Conservation (phyloP, 2,329 filamentous ascomycete genomes). For the Drechslera avenae region DNA sequence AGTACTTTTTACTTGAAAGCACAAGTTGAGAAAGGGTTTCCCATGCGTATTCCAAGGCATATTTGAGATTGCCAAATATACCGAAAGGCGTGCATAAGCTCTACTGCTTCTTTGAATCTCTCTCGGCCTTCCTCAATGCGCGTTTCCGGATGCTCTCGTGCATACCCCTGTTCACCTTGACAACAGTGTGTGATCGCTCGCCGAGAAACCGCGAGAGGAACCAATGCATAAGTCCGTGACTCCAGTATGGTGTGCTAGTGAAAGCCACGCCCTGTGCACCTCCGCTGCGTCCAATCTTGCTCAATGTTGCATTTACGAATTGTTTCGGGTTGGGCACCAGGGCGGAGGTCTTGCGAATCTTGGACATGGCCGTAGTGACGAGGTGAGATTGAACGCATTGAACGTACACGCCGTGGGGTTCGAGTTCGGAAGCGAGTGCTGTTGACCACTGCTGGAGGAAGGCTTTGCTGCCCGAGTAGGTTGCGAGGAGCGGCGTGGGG, state of each 20-base stretch:
- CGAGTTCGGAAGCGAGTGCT: slow-evolving; percentile 81
- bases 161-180: slow-evolving; percentile 70
- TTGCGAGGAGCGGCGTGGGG: slow-evolving; percentile 89
- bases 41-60: too few relatives aligned
- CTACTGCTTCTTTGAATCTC: slow-evolving; percentile 72
- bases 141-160: slow-evolving; percentile 82
- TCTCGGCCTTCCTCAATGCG: slow-evolving; percentile 81
- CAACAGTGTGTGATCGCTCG: slow-evolving; percentile 61
- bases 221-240: slow-evolving; percentile 87
- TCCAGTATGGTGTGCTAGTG: slow-evolving; percentile 93
- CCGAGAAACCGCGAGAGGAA: slow-evolving; percentile 67
- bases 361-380: slow-evolving; percentile 95
- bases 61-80: too few relatives aligned
- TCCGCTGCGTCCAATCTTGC: slow-evolving; percentile 79
- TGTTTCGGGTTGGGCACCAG: slow-evolving; percentile 79
- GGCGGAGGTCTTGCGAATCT: slow-evolving; percentile 78
- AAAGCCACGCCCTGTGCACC: slow-evolving; percentile 78
- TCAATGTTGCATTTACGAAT: slow-evolving; percentile 79
- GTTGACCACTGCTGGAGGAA: slow-evolving; percentile 97
- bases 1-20: too few relatives aligned
- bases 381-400: slow-evolving; percentile 91
- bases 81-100: background rate
- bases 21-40: too few relatives aligned
- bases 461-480: slow-evolving; percentile 96
- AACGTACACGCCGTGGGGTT: slow-evolving; percentile 81